Evolutionary conservation across 192 early-diverging fungal genomes (phyloP).

Genomic region (Funneliformis mosseae): DNA sequence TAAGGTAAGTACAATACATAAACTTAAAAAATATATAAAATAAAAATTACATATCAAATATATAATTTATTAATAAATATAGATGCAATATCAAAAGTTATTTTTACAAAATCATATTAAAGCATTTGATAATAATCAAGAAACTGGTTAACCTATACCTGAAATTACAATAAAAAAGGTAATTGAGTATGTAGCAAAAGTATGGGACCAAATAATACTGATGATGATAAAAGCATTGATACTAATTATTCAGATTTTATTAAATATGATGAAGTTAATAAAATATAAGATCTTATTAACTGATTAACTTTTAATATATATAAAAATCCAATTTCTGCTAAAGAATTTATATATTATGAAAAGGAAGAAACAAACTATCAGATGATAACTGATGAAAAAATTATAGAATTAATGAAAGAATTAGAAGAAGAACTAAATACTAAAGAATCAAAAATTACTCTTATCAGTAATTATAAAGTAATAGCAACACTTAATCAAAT

Average conservation of each 20-base stretch:
- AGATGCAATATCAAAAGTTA: not conserved
- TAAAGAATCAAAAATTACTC: not conserved
- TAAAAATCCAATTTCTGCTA: not conserved
- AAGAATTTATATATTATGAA: not conserved
- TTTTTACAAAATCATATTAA: slow-evolving; percentile 16
- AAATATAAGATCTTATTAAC: slow-evolving; percentile 7
- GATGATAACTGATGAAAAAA: not conserved
- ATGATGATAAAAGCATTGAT: slow-evolving; percentile 3
- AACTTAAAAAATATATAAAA: not conserved
- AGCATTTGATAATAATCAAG: not conserved
- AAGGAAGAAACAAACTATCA: not conserved
- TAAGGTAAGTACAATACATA: slow-evolving; percentile 7
- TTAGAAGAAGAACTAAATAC: not conserved
- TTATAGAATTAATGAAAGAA: slow-evolving; percentile 11
- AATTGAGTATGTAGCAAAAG: not conserved
- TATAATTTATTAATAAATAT: not conserved
- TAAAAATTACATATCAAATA: too few species aligned
- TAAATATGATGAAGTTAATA: not conserved
- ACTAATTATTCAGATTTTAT: too few species aligned
- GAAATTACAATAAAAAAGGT: slow-evolving; percentile 3
- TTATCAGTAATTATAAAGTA: too few species aligned
- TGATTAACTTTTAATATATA: not conserved
- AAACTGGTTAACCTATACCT: not conserved
- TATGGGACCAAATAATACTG: not conserved
- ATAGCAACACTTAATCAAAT: too few species aligned